Evolutionary conservation across 2,329 filamentous ascomycete genomes (phyloP), one percentile per base, ranked within the genome.

Genomic region (Monosporascus sp.): DNA sequence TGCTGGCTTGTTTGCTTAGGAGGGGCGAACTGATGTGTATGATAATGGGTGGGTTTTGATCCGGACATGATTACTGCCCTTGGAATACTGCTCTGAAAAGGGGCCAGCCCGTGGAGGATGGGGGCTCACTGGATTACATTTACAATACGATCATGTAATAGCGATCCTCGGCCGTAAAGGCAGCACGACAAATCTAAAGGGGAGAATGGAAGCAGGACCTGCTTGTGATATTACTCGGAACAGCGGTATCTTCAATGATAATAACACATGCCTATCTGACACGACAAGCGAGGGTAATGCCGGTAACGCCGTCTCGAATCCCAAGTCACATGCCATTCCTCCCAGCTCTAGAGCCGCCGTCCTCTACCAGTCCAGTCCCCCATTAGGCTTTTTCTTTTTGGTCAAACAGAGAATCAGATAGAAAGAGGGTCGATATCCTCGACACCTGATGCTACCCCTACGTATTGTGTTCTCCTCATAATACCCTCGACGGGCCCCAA

Each of bases 401-500:
- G 19, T 50, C 45, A 44, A 41, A 9, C 50, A 58, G 58, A 68
- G 49, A 58, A 60, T 55, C 54, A 65, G 46, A 68, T 69, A 58
- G 82, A 77, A 61, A 89, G 74, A 24, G 86, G 86, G 67, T 89
- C 86, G 68, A 88, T 78, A 62, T 85, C 80, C 67, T 88, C 83
- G 7, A 86, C 82, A 6, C 82, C 81, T 22, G 79, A 78, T 69
- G 78, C 80, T 62, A 84, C 77, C 26, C 78, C 79, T 55, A 79
- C 75, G 61, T 86, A 86, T 66, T 78, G 78, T 47, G 82, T 90
- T 66, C 94, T 83, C 71, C 94, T 82, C 89, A 99, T 91, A 68
- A 97, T 95, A 56, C 91, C 87, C 72, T 96, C 91, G 27, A 97
- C 92, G 1, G 93, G 92, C 2, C 94, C 94, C 37, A 99, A 77